These are phyloP conservation scores for Aspergillus hortae DNA, from an alignment of 2,329 filamentous ascomycete genomes.

Conservation along the genomic window DNA sequence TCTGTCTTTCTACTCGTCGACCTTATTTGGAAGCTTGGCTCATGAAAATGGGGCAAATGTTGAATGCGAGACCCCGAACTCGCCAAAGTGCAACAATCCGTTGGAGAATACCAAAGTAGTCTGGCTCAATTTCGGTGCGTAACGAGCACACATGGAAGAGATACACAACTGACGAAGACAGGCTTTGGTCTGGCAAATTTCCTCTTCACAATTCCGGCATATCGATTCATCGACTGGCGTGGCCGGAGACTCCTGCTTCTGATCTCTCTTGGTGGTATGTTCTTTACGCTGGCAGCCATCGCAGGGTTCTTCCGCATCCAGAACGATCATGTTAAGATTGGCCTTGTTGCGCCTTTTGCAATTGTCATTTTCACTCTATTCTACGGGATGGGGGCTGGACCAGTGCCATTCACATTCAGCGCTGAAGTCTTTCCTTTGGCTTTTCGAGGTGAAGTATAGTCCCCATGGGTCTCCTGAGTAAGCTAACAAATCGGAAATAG, in stretches of 20 bases:
- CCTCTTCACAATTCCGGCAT: conserved; percentile 26
- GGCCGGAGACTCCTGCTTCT: conserved; percentile 25
- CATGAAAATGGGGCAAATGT: neutral
- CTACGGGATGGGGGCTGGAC: conserved; percentile 45
- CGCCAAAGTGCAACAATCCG: neutral
- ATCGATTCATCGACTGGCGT: conserved; percentile 24
- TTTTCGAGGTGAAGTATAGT: conserved; percentile 14
- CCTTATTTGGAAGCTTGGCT: conserved; percentile 13
- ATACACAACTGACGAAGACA: neutral
- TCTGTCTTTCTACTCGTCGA: conserved; percentile 28
- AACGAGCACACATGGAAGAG: neutral
- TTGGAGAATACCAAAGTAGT: conserved; percentile 3
- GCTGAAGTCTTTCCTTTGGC: conserved; percentile 22
- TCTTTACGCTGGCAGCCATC: conserved; percentile 22
- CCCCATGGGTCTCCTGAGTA: neutral
- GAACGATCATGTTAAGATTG: conserved; percentile 10
- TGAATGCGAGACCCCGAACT: neutral
- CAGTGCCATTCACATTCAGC: conserved; percentile 22
- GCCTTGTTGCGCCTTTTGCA: conserved; percentile 19
- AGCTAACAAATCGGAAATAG: conserved; percentile 2
- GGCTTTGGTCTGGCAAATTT: conserved; percentile 29
- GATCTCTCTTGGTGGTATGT: conserved; percentile 25
- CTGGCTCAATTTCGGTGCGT: conserved; percentile 21
- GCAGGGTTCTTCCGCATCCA: conserved; percentile 21
- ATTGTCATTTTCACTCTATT: conserved; percentile 37